A percentile compares a stretch with the other conserved stretches of the same genome.
These are phyloP conservation scores for Coemansia umbellata DNA, from an alignment of 192 early-diverging fungal species.

Conservation along the genomic window DNA sequence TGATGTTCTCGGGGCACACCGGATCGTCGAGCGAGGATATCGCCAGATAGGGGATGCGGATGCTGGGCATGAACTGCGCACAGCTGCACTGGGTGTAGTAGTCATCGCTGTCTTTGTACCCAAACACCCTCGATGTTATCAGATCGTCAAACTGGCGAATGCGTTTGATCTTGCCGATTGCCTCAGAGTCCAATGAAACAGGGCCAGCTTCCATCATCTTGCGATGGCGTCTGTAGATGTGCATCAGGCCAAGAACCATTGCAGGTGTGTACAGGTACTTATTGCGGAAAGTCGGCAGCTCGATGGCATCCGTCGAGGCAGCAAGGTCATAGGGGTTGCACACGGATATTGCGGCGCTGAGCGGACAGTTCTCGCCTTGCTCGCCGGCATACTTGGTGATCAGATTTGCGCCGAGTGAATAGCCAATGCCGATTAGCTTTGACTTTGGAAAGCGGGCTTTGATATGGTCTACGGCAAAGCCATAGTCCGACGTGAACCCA, in stretches of 20 bases:
- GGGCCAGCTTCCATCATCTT: slow-evolving; percentile 48
- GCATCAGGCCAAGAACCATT: slow-evolving; percentile 57
- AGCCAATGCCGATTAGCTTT: slow-evolving; percentile 78
- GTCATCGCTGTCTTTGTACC: slow-evolving; percentile 77
- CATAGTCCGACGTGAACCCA: slow-evolving; percentile 73
- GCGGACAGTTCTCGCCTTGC: slow-evolving; percentile 67
- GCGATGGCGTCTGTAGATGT: slow-evolving; percentile 48
- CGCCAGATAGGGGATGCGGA: slow-evolving; percentile 79
- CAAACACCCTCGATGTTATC: slow-evolving; percentile 68
- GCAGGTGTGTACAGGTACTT: slow-evolving; percentile 56
- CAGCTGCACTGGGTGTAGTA: slow-evolving; percentile 70
- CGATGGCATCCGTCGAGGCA: slow-evolving; percentile 45
- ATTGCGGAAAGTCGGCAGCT: slow-evolving; percentile 53
- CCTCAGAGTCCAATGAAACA: slow-evolving; percentile 47
- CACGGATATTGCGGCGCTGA: slow-evolving; percentile 73
- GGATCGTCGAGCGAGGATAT: slow-evolving; percentile 88
- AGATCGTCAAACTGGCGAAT: slow-evolving; percentile 84
- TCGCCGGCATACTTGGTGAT: slow-evolving; percentile 89
- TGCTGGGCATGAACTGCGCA: slow-evolving; percentile 56
- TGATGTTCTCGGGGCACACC: slow-evolving; percentile 61
- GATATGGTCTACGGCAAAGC: slow-evolving; percentile 33
- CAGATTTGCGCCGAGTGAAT: slow-evolving; percentile 89
- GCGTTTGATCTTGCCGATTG: slow-evolving; percentile 52
- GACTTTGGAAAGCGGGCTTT: slow-evolving; percentile 57
- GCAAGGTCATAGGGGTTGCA: slow-evolving; percentile 86